Evolutionary conservation across 441 rosid genomes (phyloP), one percentile per base, ranked within the genome.

Genomic region (Aquilaria agallochum): DNA sequence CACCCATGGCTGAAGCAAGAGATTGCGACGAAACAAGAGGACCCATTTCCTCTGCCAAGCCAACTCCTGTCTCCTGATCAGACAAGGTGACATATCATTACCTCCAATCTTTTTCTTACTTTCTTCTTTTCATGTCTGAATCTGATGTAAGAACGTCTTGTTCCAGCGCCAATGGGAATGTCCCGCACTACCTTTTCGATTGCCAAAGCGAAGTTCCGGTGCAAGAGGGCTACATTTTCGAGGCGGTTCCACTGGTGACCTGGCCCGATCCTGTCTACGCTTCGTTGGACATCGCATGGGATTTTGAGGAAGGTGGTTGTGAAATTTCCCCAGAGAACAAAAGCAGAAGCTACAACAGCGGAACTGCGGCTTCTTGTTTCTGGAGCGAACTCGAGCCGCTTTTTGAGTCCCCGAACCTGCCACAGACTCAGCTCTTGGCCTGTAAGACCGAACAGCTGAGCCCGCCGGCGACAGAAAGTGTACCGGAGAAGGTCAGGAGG

Each of bases 371-470:
- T 36, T 36, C 42, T 4, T 36, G 64, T 2, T 9, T 48, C 4
- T 65, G 67, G 76, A 74, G 68, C 63, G 68, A 73, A 50, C 64
- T 80, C 6, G 63, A 67, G 32, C 48, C 64, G 31, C 60, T 72
- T 42, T 74, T 65, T 54, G 74, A 55, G 46, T 58, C 76, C 20
- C 34, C 56, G 49, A 53, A 60, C 27, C 42, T 8, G 7, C 42
- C 42, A 8, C 6, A 12, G 54, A 6, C 58, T 31, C 49, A 32
- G 58, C 27, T 46, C n/a, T 5, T 9, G 52, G 33, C 72, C 64
- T 59, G 68, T 51, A 63, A 66, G 60, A 73, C 32, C 32, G 9
- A 62, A 56, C 9, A 48, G 50, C 53, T 40, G 63, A 56, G 45
- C 31, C 6, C 51, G 50, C 36, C 52, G 32, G 58, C 30, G 66